Percentiles rank a stretch among this genome's conserved stretches.
Conservation (phyloP, 352 stramenopile species). For the Phytophthora capsici region DNA sequence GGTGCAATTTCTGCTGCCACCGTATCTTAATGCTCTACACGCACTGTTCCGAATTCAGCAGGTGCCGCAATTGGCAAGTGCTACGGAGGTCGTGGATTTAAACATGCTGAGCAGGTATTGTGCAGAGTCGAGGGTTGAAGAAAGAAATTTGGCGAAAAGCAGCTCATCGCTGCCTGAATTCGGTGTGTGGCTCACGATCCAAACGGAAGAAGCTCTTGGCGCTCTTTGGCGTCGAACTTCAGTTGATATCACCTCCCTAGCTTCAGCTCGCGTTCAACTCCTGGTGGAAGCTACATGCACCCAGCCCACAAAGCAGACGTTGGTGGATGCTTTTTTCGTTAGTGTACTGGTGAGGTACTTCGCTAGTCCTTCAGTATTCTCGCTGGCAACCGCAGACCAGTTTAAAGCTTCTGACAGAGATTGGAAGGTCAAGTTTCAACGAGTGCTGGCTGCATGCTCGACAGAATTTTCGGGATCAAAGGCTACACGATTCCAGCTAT, state of each 20-base stretch:
- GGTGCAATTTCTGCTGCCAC: slow-evolving; percentile 38
- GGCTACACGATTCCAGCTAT: slow-evolving; percentile 37
- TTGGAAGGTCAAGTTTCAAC: slow-evolving; percentile 47
- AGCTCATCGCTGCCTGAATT: slow-evolving; percentile 26
- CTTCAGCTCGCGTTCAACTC: slow-evolving; percentile 46
- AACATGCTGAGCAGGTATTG: slow-evolving; percentile 49
- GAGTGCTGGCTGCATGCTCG: slow-evolving; percentile 34
- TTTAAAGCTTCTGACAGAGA: slow-evolving; percentile 24
- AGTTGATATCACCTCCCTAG: slow-evolving; percentile 40
- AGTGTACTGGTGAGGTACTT: slow-evolving; percentile 45
- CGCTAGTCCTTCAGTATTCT: slow-evolving; percentile 29
- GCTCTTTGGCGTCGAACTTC: slow-evolving; percentile 45
- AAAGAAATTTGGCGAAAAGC: slow-evolving; percentile 18
- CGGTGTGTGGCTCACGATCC: slow-evolving; percentile 50
- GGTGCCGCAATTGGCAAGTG: slow-evolving; percentile 39
- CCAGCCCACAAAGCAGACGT: slow-evolving; percentile 2
- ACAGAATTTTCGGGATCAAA: not conserved
- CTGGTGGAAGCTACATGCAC: slow-evolving; percentile 13
- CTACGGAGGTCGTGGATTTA: slow-evolving; percentile 51
- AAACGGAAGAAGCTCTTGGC: slow-evolving; percentile 52
- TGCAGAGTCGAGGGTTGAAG: slow-evolving; percentile 7
- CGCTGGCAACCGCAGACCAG: slow-evolving; percentile 8
- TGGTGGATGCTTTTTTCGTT: slow-evolving; percentile 31
- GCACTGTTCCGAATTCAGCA: slow-evolving; percentile 66
- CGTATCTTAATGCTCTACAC: slow-evolving; percentile 58